phyloP scores from a whole-genome alignment of 192 early-diverging fungal genomes.

The Podila minutissima region DNA sequence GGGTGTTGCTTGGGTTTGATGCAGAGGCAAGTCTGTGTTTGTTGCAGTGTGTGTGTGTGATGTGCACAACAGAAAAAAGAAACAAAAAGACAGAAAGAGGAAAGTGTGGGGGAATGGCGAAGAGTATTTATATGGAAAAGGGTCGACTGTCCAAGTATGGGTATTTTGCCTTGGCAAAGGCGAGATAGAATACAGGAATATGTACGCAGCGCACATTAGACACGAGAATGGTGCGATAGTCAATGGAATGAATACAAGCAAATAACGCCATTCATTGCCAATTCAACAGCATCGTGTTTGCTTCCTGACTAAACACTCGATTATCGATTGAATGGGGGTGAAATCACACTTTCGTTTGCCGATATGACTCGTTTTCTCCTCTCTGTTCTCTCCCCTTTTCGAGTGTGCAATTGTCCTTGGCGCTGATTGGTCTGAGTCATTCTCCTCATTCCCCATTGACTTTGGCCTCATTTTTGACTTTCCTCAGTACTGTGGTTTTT shows the following conservation, averaged over 20 bases:
- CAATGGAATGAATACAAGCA: not conserved
- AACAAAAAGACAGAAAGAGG: slow-evolving; percentile 6
- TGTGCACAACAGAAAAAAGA: slow-evolving; percentile 27
- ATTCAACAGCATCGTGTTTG: slow-evolving; percentile 3
- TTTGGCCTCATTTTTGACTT: not conserved
- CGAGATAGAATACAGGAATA: not conserved
- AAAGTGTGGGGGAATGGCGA: slow-evolving; percentile 11
- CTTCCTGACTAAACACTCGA: not conserved
- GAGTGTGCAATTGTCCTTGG: slow-evolving; percentile 9
- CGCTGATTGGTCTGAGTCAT: slow-evolving; percentile 39
- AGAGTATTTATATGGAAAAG: slow-evolving; percentile 29
- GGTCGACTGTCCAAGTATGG: no score
- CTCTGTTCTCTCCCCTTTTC: not conserved
- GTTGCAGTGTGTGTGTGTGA: slow-evolving; percentile 6
- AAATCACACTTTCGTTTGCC: no score
- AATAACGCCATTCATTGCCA: slow-evolving; percentile 2
- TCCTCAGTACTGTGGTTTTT: not conserved
- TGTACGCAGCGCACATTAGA: not conserved
- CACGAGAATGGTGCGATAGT: not conserved
- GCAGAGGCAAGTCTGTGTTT: not conserved
- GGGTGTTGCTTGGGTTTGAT: not conserved
- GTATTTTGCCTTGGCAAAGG: not conserved
- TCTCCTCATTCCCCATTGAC: not conserved
- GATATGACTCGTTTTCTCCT: not conserved
- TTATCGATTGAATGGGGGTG: no score